Evolutionary conservation across 164 flowering plant species (phyloP), one percentile per base, ranked within the genome.

Genomic region (Dillenia suffruticosa): DNA sequence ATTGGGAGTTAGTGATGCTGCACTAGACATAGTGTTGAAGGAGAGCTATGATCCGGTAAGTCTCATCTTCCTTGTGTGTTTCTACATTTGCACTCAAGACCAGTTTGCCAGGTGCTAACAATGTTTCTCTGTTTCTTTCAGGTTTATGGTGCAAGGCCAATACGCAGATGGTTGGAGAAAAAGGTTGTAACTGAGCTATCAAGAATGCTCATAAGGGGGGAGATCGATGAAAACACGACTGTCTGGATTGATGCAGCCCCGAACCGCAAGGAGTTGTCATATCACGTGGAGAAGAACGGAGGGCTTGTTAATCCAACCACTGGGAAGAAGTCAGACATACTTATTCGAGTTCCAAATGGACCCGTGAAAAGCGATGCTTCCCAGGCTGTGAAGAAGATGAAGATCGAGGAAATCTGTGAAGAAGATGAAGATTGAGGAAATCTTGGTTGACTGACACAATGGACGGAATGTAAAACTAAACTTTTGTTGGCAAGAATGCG

Each of bases 111-210:
- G 49, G 22, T 60, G 40, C 40, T 32, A 32, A 32, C 46, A 12
- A 1, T 19, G 49, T 8, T 43, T 24, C 0, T 51, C 26, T 50
- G 2, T 46, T 1, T 10, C n/a, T 14, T 58, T 24, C 66, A 90
- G 94, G 90, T 87, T 10, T 90, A 88, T 65, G 98, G 96, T 12
- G 96, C 98, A 1, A 80, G 98, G 46, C 96, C 98, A 0, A 92
- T 92, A 5, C 81, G 96, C 71, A 85, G 98, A 53, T 92, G 96
- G 96, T 67, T 90, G 17, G 96, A 92, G 84, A 92, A 70, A 77
- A 82, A 66, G 69, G 98, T 90, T 51, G 98, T 92, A 58, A 92
- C 96, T 0, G 82, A 90, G 74, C 65, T 92, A 8, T 89, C 96
- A 0, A 88, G 61, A 54, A 92, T 90, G 98, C 86, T 90, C 1